A percentile compares a stretch with the other conserved stretches of the same genome.
Evolutionary conservation across 176 grass and related monocot genomes (phyloP).

Genomic region (Triticum timopheevii): DNA sequence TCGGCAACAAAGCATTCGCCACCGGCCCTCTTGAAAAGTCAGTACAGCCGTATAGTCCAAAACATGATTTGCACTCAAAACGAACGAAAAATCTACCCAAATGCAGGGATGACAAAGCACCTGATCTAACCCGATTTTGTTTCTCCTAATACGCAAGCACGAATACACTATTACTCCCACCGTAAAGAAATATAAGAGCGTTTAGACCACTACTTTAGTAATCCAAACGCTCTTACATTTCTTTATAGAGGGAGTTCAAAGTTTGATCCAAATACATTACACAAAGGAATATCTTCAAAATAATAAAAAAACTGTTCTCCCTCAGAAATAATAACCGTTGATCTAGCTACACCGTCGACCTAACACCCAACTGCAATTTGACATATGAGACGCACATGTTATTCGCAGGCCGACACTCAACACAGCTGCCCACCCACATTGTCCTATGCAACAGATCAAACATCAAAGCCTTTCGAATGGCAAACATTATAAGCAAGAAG

Average conservation of each 20-base stretch:
- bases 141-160: constrained; percentile 3
- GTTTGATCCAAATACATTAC: neutral
- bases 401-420: neutral
- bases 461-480: neutral
- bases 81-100: neutral
- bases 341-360: neutral
- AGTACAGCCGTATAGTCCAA: neutral
- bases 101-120: neutral
- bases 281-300: neutral
- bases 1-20: neutral
- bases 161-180: neutral
- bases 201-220: no score
- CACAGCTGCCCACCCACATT: neutral
- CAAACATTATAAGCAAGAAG: constrained; percentile 24
- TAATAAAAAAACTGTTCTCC: no score
- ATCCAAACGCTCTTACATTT: no score
- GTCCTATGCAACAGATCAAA: neutral
- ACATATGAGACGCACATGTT: constrained; percentile 11
- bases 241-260: no score
- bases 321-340: no score
- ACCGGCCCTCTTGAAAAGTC: neutral
- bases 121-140: neutral
- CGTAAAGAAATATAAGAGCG: no score
- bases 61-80: no score
- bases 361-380: constrained; percentile 14